Percentiles rank a stretch among this genome's conserved stretches.
Evolutionary conservation across 129 eudicot genomes (phyloP).

Genomic region (Oenanthe sinensis): DNA sequence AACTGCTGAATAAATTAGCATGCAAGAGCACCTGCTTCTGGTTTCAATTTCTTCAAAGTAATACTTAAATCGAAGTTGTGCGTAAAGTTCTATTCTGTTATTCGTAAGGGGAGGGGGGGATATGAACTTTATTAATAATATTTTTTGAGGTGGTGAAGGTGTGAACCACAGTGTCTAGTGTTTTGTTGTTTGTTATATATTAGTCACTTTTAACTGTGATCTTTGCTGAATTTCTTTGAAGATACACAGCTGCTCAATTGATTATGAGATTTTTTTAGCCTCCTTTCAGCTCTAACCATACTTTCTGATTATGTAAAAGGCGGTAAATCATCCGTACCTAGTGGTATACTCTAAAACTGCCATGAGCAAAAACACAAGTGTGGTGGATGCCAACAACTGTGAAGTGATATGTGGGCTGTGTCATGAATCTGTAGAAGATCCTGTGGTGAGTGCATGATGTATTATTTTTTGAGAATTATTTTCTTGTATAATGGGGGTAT

Average conservation of each 20-base stretch:
- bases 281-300: not conserved
- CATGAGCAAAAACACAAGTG: constrained; percentile 27
- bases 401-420: constrained; percentile 64
- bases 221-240: not conserved
- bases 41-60: no score
- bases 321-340: constrained; percentile 95
- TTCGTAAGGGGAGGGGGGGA: not conserved
- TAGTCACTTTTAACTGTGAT: not conserved
- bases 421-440: constrained; percentile 77
- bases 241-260: not conserved
- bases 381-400: constrained; percentile 22
- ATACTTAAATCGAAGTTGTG: no score
- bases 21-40: not conserved
- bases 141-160: no score
- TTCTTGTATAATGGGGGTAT: not conserved
- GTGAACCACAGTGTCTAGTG: not conserved
- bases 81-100: no score
- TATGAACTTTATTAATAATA: no score
- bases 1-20: not conserved
- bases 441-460: constrained; percentile 40
- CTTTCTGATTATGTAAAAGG: constrained; percentile 30
- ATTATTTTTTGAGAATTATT: not conserved
- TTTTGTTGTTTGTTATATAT: not conserved
- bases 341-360: constrained; percentile 70
- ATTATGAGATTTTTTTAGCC: not conserved